Conservation (phyloP, 2,329 filamentous ascomycete genomes). For the Aspergillus quadrilineatus region DNA sequence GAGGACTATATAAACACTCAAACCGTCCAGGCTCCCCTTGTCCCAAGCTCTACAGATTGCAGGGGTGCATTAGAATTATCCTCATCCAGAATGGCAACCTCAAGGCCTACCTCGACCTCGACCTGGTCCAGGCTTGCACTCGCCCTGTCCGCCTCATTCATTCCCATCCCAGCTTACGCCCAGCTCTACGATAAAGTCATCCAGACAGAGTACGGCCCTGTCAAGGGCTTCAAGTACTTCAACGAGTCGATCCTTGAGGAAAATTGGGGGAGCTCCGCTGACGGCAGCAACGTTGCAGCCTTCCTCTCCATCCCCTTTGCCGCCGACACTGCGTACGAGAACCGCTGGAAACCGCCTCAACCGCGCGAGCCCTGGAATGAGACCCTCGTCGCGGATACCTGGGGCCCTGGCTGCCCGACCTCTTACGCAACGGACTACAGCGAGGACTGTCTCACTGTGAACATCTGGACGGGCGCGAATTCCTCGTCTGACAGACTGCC, state of each 20-base stretch:
- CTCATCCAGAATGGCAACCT: background rate
- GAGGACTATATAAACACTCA: background rate
- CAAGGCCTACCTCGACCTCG: background rate
- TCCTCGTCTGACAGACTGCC: slow-evolving; percentile 24
- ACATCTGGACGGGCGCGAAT: slow-evolving; percentile 30
- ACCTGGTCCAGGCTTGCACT: background rate
- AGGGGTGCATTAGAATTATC: background rate
- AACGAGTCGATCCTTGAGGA: slow-evolving; percentile 20
- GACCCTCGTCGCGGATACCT: slow-evolving; percentile 23
- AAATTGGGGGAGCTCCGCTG: slow-evolving; percentile 17
- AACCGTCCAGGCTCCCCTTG: background rate
- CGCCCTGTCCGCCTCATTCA: slow-evolving; percentile 10
- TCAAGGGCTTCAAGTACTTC: slow-evolving; percentile 24
- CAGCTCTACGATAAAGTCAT: slow-evolving; percentile 23
- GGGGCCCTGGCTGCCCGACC: slow-evolving; percentile 25
- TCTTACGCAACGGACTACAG: slow-evolving; percentile 20
- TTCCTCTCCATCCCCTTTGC: slow-evolving; percentile 28
- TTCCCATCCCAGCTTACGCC: slow-evolving; percentile 13
- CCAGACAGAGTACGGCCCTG: slow-evolving; percentile 19
- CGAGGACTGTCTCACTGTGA: slow-evolving; percentile 36
- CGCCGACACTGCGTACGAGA: slow-evolving; percentile 28
- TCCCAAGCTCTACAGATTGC: background rate
- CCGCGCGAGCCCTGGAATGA: slow-evolving; percentile 24
- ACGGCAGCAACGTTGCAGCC: slow-evolving; percentile 23
- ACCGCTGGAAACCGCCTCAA: slow-evolving; percentile 29